phyloP scores from a whole-genome alignment of 441 rosid species.

The Daphne laureola region DNA sequence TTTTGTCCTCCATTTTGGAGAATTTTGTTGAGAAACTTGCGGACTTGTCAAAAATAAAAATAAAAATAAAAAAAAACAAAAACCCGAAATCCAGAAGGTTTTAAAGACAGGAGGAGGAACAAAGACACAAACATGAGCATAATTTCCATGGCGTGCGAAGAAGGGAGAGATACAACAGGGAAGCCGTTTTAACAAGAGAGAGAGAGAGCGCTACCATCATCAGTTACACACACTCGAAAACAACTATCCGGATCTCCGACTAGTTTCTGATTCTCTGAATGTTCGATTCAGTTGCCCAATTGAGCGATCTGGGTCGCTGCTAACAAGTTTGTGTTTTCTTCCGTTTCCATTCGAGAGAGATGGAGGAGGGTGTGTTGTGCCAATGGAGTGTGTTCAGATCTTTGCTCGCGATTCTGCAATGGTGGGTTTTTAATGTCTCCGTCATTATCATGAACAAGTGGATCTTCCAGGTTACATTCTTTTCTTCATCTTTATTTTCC shows the following conservation, averaged over 20 bases:
- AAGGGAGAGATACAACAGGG: constrained; percentile 6
- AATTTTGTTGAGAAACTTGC: too few species aligned
- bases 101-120: too few species aligned
- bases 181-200: constrained; percentile 3
- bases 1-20: too few species aligned
- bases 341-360: constrained; percentile 18
- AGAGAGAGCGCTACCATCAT: constrained; percentile 23
- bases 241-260: background rate
- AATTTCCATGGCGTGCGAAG: background rate
- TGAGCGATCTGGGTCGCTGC: constrained; percentile 2
- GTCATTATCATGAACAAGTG: constrained; percentile 98
- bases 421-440: constrained; percentile 97
- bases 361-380: constrained; percentile 60
- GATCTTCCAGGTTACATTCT: constrained; percentile 81
- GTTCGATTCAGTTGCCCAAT: constrained; percentile 1
- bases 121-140: constrained; percentile 8
- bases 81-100: too few species aligned
- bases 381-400: constrained; percentile 80
- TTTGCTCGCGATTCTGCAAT: constrained; percentile 81
- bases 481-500: constrained; percentile 1
- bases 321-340: background rate
- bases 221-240: constrained; percentile 22
- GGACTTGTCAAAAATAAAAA: too few species aligned
- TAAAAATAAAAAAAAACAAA: too few species aligned
- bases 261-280: constrained; percentile 5